These are phyloP conservation scores for Phytophthora macrochlamydospora DNA, from an alignment of 352 stramenopile species.

Conservation along the genomic window DNA sequence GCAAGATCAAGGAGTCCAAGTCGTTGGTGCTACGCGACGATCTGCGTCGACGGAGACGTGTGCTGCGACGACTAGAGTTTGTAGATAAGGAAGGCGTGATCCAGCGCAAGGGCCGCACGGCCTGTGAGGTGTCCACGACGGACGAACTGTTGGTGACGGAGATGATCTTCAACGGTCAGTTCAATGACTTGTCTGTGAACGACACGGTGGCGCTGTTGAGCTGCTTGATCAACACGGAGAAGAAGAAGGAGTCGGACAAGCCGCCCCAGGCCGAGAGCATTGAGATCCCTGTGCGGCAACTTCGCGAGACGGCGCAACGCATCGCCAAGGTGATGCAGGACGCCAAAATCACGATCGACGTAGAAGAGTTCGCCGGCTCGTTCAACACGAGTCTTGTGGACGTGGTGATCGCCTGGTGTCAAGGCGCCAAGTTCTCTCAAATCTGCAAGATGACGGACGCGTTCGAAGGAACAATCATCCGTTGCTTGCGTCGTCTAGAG, in stretches of 20 bases:
- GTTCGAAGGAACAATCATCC: constrained; percentile 99
- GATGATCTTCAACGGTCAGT: constrained; percentile 98
- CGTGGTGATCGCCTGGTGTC: constrained; percentile 97
- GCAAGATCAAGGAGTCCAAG: constrained; percentile 95
- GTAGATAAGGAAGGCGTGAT: constrained; percentile 97
- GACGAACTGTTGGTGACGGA: constrained; percentile 99
- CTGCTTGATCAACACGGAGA: constrained; percentile 97
- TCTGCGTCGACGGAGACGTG: constrained; percentile 95
- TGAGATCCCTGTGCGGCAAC: constrained; percentile 90
- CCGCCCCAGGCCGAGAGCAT: constrained; percentile 81
- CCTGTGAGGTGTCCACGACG: constrained; percentile 98
- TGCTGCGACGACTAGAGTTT: constrained; percentile 96
- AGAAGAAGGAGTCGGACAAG: constrained; percentile 90
- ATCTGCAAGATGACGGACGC: constrained; percentile 98
- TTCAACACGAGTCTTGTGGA: constrained; percentile 99
- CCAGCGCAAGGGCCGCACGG: constrained; percentile 98
- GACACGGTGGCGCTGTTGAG: constrained; percentile 96
- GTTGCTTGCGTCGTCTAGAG: constrained; percentile 96
- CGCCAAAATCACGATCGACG: constrained; percentile 94
- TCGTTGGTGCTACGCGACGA: constrained; percentile 96
- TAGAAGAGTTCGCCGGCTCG: constrained; percentile 97
- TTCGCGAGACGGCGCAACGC: constrained; percentile 94
- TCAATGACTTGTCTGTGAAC: constrained; percentile 98
- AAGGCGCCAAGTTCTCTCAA: constrained; percentile 98
- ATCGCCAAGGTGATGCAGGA: constrained; percentile 92